These are phyloP conservation scores for Kwoniella shandongensis DNA, from an alignment of 768 basidiomycete genomes.

Conservation along the genomic window DNA sequence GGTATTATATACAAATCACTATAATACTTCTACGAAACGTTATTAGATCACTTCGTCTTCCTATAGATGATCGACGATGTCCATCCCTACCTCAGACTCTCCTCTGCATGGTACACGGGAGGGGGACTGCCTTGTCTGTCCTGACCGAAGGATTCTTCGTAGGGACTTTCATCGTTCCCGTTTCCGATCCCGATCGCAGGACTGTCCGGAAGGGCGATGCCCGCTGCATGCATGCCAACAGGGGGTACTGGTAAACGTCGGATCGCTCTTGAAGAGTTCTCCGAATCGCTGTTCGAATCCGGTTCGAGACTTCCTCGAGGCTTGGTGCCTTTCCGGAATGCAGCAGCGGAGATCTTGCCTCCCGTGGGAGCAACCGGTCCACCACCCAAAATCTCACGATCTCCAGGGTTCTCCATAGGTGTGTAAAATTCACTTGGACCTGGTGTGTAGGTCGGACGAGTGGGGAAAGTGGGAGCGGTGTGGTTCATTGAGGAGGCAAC, in stretches of 20 bases:
- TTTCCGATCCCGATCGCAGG: slow-evolving; percentile 5
- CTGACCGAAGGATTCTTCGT: too few relatives aligned
- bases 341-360: slow-evolving; percentile 46
- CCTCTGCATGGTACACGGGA: too few relatives aligned
- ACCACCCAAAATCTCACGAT: slow-evolving; percentile 9
- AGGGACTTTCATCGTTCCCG: background rate
- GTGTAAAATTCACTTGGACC: slow-evolving; percentile 20
- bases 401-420: slow-evolving; percentile 9
- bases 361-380: slow-evolving; percentile 4
- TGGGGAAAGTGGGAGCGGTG: background rate
- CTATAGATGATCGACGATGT: too few relatives aligned
- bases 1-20: too few relatives aligned
- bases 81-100: too few relatives aligned
- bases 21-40: too few relatives aligned
- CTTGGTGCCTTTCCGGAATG: slow-evolving; percentile 31
- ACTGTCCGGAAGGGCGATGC: slow-evolving; percentile 17
- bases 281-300: slow-evolving; percentile 19
- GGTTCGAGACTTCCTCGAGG: slow-evolving; percentile 19
- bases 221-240: slow-evolving; percentile 6
- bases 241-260: slow-evolving; percentile 37
- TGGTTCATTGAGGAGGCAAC: slow-evolving; percentile 9
- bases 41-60: too few relatives aligned
- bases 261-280: slow-evolving; percentile 7
- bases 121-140: too few relatives aligned
- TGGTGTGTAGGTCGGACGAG: slow-evolving; percentile 9